Percentiles rank a stretch among this genome's conserved stretches.
Conservation (phyloP, 2,329 filamentous ascomycete genomes). For the Zalaria sp. region DNA sequence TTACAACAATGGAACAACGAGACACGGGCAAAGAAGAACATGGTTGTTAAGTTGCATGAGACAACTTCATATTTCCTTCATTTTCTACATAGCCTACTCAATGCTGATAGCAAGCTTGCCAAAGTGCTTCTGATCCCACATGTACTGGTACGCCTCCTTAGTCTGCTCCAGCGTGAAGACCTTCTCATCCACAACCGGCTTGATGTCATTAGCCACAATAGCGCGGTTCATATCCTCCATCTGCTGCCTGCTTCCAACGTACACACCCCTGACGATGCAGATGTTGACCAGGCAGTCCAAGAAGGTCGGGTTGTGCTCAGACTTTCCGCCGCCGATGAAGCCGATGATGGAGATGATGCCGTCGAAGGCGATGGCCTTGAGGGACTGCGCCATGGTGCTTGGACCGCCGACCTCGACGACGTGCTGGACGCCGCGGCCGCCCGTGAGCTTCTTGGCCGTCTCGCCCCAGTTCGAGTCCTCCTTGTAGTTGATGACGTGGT, state of each 20-base stretch:
- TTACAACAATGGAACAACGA: too few relatives aligned
- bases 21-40: too few relatives aligned
- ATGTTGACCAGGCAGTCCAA: slow-evolving; percentile 35
- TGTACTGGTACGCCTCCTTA: slow-evolving; percentile 34
- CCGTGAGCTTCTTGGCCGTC: slow-evolving; percentile 35
- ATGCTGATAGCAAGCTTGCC: slow-evolving; percentile 27
- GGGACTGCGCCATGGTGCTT: slow-evolving; percentile 41
- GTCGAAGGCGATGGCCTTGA: slow-evolving; percentile 29
- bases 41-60: too few relatives aligned
- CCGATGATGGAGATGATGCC: slow-evolving; percentile 44
- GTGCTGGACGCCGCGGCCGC: slow-evolving; percentile 44
- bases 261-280: slow-evolving; percentile 43
- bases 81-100: slow-evolving; percentile 11
- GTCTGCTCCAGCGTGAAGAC: slow-evolving; percentile 38
- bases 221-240: slow-evolving; percentile 46
- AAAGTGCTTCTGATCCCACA: slow-evolving; percentile 35
- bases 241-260: slow-evolving; percentile 40
- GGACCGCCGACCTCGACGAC: slow-evolving; percentile 54
- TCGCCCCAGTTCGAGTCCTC: slow-evolving; percentile 40
- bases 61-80: background rate
- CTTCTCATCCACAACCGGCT: slow-evolving; percentile 44
- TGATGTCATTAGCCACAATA: slow-evolving; percentile 44
- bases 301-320: slow-evolving; percentile 35
- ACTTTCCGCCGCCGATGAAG: slow-evolving; percentile 37
- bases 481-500: slow-evolving; percentile 44